Evolutionary conservation across 2,329 filamentous ascomycete genomes (phyloP).

Genomic region (Verticillium nubilum): DNA sequence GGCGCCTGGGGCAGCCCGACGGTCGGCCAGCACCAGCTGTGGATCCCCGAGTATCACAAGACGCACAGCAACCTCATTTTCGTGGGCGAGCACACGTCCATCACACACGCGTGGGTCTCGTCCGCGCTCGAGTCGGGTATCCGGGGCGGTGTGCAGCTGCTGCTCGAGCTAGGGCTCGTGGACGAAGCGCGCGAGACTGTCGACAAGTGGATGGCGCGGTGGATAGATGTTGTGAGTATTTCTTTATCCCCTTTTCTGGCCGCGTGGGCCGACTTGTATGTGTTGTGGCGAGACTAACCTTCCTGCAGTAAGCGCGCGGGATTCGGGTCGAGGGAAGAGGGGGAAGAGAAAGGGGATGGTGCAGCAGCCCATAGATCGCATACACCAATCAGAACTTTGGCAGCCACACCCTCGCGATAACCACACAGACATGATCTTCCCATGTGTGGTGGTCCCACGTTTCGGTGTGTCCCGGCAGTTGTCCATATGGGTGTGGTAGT

Average conservation of each 20-base stretch:
- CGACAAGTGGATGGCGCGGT: conserved; percentile 64
- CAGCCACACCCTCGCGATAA: background rate
- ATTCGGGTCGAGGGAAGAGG: background rate
- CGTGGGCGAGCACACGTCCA: conserved; percentile 63
- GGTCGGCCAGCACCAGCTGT: conserved; percentile 62
- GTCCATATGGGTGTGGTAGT: background rate
- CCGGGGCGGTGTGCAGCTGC: conserved; percentile 56
- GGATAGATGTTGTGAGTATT: conserved; percentile 43
- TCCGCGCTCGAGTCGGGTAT: conserved; percentile 64
- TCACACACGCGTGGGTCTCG: conserved; percentile 67
- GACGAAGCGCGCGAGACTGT: conserved; percentile 63
- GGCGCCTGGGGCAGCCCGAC: conserved; percentile 58
- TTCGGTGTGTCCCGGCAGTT: background rate
- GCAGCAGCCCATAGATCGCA: background rate
- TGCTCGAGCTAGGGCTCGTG: conserved; percentile 60
- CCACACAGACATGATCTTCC: background rate
- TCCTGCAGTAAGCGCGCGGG: background rate
- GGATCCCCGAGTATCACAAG: conserved; percentile 67
- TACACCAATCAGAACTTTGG: background rate
- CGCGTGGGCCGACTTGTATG: background rate
- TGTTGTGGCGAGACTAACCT: background rate
- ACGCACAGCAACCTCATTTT: conserved; percentile 63
- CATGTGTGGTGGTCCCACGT: background rate
- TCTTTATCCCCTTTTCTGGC: background rate
- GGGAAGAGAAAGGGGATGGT: background rate